These are phyloP conservation scores for Hypoxylon sp. DNA, from an alignment of 2,329 filamentous ascomycete species.

Conservation along the genomic window DNA sequence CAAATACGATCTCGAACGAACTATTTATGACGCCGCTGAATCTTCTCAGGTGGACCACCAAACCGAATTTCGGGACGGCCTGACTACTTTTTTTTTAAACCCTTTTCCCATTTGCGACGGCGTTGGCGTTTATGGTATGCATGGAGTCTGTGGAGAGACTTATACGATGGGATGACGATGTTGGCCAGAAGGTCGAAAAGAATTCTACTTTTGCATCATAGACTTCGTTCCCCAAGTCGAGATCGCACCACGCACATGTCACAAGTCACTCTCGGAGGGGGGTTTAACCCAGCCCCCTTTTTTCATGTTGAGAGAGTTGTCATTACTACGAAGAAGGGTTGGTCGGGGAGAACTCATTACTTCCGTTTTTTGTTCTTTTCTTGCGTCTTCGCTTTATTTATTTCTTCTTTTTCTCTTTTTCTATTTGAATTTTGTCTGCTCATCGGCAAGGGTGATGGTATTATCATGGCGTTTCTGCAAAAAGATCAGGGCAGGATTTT, in stretches of 20 bases:
- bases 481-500: constrained; percentile 41
- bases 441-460: constrained; percentile 20
- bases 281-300: constrained; percentile 11
- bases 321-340: constrained; percentile 29
- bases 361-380: constrained; percentile 24
- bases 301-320: constrained; percentile 27
- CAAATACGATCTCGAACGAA: constrained; percentile 49
- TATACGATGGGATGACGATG: constrained; percentile 53
- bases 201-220: constrained; percentile 46
- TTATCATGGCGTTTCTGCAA: constrained; percentile 40
- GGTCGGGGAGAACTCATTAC: constrained; percentile 18
- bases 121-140: constrained; percentile 51
- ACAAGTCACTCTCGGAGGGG: constrained; percentile 25
- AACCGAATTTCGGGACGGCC: constrained; percentile 24
- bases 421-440: constrained; percentile 19
- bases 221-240: constrained; percentile 43
- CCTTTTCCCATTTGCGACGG: constrained; percentile 46
- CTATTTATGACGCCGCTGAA: constrained; percentile 49
- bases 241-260: constrained; percentile 34
- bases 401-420: background rate
- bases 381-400: constrained; percentile 19
- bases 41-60: constrained; percentile 35
- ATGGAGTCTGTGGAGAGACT: constrained; percentile 46
- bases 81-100: constrained; percentile 30
- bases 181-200: constrained; percentile 45